These are phyloP conservation scores for Rhododendron vialii DNA, from an alignment of 148 eudicot genomes.

Conservation along the genomic window DNA sequence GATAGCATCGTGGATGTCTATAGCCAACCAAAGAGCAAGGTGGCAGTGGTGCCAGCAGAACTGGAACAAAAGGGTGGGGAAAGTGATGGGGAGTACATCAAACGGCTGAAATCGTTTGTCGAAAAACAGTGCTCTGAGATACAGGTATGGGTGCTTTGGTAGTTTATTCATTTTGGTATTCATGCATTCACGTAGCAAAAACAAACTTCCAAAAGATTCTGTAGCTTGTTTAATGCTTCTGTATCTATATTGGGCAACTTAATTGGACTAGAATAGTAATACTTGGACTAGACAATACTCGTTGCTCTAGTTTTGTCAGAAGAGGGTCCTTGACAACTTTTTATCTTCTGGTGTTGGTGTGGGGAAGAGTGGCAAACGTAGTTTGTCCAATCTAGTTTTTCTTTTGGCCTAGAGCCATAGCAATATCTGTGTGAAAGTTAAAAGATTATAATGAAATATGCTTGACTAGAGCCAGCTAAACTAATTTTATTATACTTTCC, in stretches of 20 bases:
- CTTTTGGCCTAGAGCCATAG: background rate
- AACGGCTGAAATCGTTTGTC: slow-evolving; percentile 70
- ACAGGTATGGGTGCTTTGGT: slow-evolving; percentile 44
- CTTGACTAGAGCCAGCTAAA: background rate
- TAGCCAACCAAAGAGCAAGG: slow-evolving; percentile 82
- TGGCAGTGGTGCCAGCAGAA: slow-evolving; percentile 85
- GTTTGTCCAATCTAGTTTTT: background rate
- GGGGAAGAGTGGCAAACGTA: background rate
- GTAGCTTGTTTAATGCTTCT: background rate
- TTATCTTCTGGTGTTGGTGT: background rate
- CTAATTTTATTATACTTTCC: background rate
- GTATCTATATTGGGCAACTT: background rate
- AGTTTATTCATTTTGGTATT: background rate
- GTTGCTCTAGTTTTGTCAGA: background rate
- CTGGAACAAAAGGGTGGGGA: slow-evolving; percentile 73
- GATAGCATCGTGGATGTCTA: slow-evolving; percentile 71
- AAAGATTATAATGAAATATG: background rate
- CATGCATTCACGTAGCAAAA: background rate
- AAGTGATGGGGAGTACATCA: slow-evolving; percentile 65
- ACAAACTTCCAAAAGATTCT: background rate
- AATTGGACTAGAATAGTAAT: background rate
- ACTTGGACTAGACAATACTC: background rate
- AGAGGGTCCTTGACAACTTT: background rate
- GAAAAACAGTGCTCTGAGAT: slow-evolving; percentile 90
- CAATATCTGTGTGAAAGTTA: background rate